Percentiles rank a stretch among this genome's conserved stretches.
phyloP scores from a whole-genome alignment of 257 asterid genomes.

The Capsicum chinense region DNA sequence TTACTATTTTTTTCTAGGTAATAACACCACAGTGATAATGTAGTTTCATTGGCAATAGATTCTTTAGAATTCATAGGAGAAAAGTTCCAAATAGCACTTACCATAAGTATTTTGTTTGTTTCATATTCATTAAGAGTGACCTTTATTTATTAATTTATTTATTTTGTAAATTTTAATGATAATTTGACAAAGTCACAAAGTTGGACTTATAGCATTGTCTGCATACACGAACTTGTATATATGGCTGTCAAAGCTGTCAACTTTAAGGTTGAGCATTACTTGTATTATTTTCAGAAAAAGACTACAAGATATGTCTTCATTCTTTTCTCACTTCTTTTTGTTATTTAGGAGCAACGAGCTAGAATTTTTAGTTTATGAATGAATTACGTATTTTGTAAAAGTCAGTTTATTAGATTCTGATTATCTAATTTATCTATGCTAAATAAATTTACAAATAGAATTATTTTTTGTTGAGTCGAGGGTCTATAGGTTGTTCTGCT shows the following conservation, averaged over 20 bases:
- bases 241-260: conserved; percentile 3
- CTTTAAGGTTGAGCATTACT: conserved; percentile 18
- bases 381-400: no score
- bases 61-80: not conserved
- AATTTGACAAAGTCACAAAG: not conserved
- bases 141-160: not conserved
- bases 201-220: not conserved
- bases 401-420: not conserved
- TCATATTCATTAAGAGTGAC: not conserved
- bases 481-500: no score
- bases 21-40: no score
- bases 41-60: not conserved
- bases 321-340: no score
- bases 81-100: not conserved
- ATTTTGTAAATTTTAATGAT: not conserved
- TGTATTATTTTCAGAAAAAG: not conserved
- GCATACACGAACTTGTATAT: not conserved
- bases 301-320: not conserved
- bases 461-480: no score
- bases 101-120: not conserved
- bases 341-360: not conserved
- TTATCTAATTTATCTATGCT: not conserved
- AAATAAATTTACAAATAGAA: no score
- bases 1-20: no score
- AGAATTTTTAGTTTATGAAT: not conserved